phyloP scores from a whole-genome alignment of 352 stramenopile genomes.

The Phytophthora ramorum region DNA sequence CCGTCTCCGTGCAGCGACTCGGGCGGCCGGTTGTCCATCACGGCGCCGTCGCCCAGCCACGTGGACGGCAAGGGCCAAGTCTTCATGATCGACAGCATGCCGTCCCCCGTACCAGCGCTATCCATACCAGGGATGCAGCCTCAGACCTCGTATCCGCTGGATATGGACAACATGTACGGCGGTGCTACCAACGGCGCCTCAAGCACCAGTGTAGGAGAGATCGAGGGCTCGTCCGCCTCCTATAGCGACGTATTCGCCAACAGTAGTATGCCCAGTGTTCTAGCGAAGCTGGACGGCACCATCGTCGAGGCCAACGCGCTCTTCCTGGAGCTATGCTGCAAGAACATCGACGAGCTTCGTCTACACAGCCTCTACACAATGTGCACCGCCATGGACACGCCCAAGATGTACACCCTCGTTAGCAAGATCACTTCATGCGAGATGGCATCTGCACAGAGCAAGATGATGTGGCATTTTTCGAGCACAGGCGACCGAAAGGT shows the following conservation, averaged over 20 bases:
- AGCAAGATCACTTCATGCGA: conserved; percentile 80
- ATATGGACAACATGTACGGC: conserved; percentile 59
- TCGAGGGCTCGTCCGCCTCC: conserved; percentile 72
- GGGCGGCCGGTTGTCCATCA: conserved; percentile 53
- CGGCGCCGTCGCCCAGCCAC: conserved; percentile 48
- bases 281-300: conserved; percentile 80
- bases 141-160: conserved; percentile 61
- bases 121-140: conserved; percentile 69
- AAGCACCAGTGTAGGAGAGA: conserved; percentile 40
- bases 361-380: conserved; percentile 85
- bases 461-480: conserved; percentile 87
- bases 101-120: conserved; percentile 71
- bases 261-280: conserved; percentile 80
- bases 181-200: conserved; percentile 21
- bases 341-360: conserved; percentile 81
- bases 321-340: conserved; percentile 81
- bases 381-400: conserved; percentile 74
- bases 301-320: conserved; percentile 82
- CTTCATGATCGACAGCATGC: conserved; percentile 84
- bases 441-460: conserved; percentile 80
- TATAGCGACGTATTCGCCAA: conserved; percentile 80
- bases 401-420: conserved; percentile 86
- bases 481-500: conserved; percentile 79
- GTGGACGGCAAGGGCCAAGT: conserved; percentile 48
- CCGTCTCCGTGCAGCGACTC: conserved; percentile 42